Evolutionary conservation across 2,329 filamentous ascomycete genomes (phyloP).

Genomic region (Alternaria triticimaculans): DNA sequence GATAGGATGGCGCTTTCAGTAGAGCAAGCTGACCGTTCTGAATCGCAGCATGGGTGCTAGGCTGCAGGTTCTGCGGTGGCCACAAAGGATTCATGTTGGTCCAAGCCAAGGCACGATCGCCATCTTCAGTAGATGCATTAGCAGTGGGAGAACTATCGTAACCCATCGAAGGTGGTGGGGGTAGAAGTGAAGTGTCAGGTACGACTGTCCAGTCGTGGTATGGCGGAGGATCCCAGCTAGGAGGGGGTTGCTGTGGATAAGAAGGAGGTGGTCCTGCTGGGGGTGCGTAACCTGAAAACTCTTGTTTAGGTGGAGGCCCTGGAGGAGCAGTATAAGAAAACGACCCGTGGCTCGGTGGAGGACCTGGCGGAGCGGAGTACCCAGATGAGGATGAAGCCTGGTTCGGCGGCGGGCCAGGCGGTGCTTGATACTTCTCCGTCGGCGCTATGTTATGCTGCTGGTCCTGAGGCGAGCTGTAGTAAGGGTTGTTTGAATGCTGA

Average conservation of each 20-base stretch:
- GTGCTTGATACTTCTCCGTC: slow-evolving; percentile 38
- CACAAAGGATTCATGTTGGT: slow-evolving; percentile 66
- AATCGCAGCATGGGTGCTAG: slow-evolving; percentile 57
- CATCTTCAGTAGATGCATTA: slow-evolving; percentile 71
- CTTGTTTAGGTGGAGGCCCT: slow-evolving; percentile 27
- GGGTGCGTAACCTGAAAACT: slow-evolving; percentile 31
- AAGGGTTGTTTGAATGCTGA: slow-evolving; percentile 33
- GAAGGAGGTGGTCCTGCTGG: slow-evolving; percentile 40
- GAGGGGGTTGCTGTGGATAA: slow-evolving; percentile 41
- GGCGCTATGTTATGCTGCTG: slow-evolving; percentile 23
- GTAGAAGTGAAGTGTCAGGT: slow-evolving; percentile 74
- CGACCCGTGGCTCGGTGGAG: slow-evolving; percentile 28
- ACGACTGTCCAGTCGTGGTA: slow-evolving; percentile 77
- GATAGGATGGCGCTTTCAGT: slow-evolving; percentile 39
- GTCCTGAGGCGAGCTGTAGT: slow-evolving; percentile 23
- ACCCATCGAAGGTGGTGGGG: slow-evolving; percentile 73
- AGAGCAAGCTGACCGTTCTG: slow-evolving; percentile 58
- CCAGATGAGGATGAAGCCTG: slow-evolving; percentile 10
- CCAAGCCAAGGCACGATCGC: slow-evolving; percentile 71
- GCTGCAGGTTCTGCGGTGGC: slow-evolving; percentile 59
- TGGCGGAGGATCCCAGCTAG: slow-evolving; percentile 57
- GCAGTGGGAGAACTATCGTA: slow-evolving; percentile 70
- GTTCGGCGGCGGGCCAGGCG: slow-evolving; percentile 41
- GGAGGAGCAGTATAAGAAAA: slow-evolving; percentile 25
- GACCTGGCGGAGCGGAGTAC: slow-evolving; percentile 31